Base-by-base conservation (phyloP, 176 grass and related monocot genomes). In the Luzula sylvatica region DNA sequence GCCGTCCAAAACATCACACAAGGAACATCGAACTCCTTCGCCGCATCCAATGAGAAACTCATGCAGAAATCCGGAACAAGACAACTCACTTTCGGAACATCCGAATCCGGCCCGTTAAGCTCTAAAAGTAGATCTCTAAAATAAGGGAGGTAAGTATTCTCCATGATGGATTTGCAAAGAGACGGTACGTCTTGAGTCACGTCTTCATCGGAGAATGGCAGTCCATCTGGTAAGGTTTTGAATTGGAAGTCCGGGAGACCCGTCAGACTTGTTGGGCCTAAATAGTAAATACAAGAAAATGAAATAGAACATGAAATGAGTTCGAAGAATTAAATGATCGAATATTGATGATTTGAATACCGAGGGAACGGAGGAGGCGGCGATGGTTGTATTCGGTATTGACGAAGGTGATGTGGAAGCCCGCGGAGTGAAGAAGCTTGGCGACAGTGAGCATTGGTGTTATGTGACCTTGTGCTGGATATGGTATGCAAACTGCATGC, bases 161-260 rank as follows among this genome's bases (percentile, higher is more conserved):
- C 72, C 30, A 35, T 62, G 64, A 78, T 66, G 69, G 78, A 58
- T 61, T 73, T 64, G 44, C 73, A 87, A 15, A 87, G 44, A 55
- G 55, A 55, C 26, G 73, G 80, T 41, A 71, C 65, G 49, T 87
- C 83, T 67, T 87, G 83, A 47, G 73, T 87, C 23, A 59, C 72
- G 24, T 87, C 73, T 20, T 61, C 65, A 16, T 53, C 72, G 2
- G 66, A 48, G 15, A 15, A 59, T 4, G 83, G 69, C 11, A 87
- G 78, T 43, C 83, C 83, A 61, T 87, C 83, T 2, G 73, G 73
- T 53, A 87, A 82, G 15, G 69, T 56, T 56, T 77, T 76, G 46
- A 87, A 81, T 0, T 56, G 42, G 52, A 87, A 24, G 2, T 74
- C 72, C 13, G 23, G 50, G 26, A 44, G 42, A 45, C 55, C 67